Percentiles rank a stretch among this genome's conserved stretches.
Evolutionary conservation across 2,329 filamentous ascomycete genomes (phyloP).

Genomic region (Ophiostoma angusticollis): DNA sequence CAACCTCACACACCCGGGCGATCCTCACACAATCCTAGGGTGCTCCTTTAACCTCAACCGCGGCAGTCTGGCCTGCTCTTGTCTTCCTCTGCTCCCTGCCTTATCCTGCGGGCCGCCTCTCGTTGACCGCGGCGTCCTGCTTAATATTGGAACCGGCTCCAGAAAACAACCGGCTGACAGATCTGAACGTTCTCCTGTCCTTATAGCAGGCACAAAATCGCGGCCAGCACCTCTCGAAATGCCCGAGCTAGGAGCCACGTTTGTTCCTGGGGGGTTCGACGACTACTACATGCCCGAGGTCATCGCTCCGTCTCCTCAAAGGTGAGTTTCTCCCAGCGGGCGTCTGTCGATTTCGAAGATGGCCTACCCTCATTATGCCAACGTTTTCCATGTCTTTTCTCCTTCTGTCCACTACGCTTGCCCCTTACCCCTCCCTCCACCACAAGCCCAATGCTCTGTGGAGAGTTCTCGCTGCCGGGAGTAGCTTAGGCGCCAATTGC

Average conservation of each 20-base stretch:
- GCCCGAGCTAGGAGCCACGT: constrained; percentile 38
- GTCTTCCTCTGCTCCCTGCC: too few species aligned
- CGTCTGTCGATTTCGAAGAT: not conserved
- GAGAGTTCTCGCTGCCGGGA: constrained; percentile 3
- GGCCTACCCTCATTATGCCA: not conserved
- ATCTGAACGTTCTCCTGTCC: not conserved
- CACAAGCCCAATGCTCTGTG: not conserved
- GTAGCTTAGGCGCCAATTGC: constrained; percentile 8
- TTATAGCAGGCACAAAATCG: constrained; percentile 6
- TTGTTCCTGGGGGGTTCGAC: constrained; percentile 41
- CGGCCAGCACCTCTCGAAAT: constrained; percentile 21
- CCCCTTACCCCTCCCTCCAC: constrained; percentile 10
- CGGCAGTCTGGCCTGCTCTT: too few species aligned
- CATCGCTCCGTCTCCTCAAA: constrained; percentile 40
- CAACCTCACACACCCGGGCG: too few species aligned
- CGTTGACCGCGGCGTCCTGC: not conserved
- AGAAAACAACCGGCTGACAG: constrained; percentile 1
- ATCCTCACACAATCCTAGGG: too few species aligned
- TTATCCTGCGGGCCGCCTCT: too few species aligned
- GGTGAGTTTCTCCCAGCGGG: constrained; percentile 22
- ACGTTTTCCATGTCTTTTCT: not conserved
- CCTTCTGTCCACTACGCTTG: not conserved
- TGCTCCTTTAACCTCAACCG: too few species aligned
- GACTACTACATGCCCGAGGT: constrained; percentile 48
- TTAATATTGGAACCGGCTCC: too few species aligned